phyloP scores from a whole-genome alignment of 1,284 basidiomycete species.

The Puccinia horiana region DNA sequence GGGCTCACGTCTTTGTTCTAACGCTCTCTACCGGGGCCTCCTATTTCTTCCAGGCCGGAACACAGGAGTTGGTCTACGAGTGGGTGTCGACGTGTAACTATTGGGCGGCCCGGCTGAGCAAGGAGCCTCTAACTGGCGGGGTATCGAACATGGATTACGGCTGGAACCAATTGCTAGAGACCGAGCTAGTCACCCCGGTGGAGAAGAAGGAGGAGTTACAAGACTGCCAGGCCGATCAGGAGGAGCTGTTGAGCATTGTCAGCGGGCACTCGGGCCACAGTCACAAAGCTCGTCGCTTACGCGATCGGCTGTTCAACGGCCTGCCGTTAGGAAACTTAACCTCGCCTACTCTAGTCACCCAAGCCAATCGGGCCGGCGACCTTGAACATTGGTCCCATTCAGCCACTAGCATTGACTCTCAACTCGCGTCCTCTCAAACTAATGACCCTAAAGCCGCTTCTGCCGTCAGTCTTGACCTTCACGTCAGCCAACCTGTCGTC shows the following conservation, averaged over 20 bases:
- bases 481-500: constrained; percentile 61
- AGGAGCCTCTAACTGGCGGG: constrained; percentile 88
- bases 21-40: constrained; percentile 83
- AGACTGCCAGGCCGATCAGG: constrained; percentile 60
- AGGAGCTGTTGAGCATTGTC: constrained; percentile 63
- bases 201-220: constrained; percentile 52
- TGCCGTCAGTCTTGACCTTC: neutral
- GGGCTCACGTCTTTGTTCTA: constrained; percentile 93
- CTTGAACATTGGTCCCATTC: neutral
- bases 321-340: neutral
- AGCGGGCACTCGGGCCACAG: constrained; percentile 17
- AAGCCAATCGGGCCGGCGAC: neutral
- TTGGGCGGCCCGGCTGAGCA: constrained; percentile 90
- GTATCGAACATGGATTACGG: constrained; percentile 99
- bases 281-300: constrained; percentile 21
- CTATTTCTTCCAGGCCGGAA: constrained; percentile 96
- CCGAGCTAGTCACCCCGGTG: constrained; percentile 67
- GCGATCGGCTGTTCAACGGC: constrained; percentile 26
- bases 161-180: constrained; percentile 77
- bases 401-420: constrained; percentile 3
- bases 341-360: neutral
- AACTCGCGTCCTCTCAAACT: neutral
- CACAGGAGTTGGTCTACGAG: constrained; percentile 92
- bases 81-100: constrained; percentile 99
- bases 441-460: neutral